A percentile compares a stretch with the other conserved stretches of the same genome.
phyloP scores from a whole-genome alignment of 108 stramenopile species.

The Cyclotella choctawhatcheeana region DNA sequence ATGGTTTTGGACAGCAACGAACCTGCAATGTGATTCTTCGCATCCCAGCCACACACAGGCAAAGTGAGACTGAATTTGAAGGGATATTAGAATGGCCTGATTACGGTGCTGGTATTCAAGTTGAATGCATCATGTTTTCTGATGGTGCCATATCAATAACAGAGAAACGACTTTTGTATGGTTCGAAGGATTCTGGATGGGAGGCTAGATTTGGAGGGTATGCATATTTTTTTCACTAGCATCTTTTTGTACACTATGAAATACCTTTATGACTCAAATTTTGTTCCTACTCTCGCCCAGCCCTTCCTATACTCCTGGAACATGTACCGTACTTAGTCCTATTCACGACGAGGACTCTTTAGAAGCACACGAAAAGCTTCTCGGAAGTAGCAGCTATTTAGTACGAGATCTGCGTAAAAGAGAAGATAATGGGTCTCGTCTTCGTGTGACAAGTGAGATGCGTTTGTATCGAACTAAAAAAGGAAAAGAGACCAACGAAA shows the following conservation, averaged over 20 bases:
- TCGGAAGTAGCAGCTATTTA: constrained; percentile 60
- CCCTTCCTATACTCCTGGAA: constrained; percentile 78
- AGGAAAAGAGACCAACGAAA: constrained; percentile 7
- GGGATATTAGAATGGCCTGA: constrained; percentile 89
- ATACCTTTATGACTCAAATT: too few species aligned
- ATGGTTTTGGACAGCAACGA: constrained; percentile 76
- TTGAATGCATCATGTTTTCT: constrained; percentile 53
- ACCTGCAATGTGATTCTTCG: constrained; percentile 68
- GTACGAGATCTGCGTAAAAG: constrained; percentile 61
- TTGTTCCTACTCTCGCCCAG: not conserved
- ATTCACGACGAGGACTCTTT: constrained; percentile 34
- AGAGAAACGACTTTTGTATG: constrained; percentile 74
- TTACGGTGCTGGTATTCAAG: constrained; percentile 79
- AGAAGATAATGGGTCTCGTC: constrained; percentile 59
- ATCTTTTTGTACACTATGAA: too few species aligned
- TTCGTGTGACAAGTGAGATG: constrained; percentile 72
- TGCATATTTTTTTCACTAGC: too few species aligned
- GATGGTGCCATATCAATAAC: constrained; percentile 71
- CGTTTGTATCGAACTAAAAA: constrained; percentile 51
- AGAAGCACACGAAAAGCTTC: constrained; percentile 69
- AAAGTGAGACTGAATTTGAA: constrained; percentile 11
- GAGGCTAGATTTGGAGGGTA: constrained; percentile 82
- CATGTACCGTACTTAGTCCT: constrained; percentile 55
- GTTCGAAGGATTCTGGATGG: constrained; percentile 88
- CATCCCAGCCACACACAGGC: constrained; percentile 24